Conservation (phyloP, 2,329 filamentous ascomycete species). For the Cercospora sp. region DNA sequence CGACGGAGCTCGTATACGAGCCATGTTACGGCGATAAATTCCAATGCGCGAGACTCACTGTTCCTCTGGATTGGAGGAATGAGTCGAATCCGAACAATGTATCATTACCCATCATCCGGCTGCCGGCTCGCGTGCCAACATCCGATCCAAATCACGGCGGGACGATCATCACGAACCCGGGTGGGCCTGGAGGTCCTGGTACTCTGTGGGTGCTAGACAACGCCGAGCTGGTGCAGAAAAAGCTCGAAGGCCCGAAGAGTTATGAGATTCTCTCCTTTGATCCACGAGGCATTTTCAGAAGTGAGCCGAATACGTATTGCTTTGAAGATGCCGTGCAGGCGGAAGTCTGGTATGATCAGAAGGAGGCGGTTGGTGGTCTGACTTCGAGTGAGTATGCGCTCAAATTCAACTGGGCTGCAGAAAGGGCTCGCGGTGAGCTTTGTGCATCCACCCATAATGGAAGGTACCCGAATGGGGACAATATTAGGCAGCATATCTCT, state of each 20-base stretch:
- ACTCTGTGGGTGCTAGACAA: constrained; percentile 24
- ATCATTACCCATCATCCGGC: constrained; percentile 47
- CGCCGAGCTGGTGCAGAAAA: constrained; percentile 20
- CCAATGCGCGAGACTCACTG: constrained; percentile 51
- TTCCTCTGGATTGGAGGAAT: constrained; percentile 47
- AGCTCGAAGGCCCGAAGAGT: constrained; percentile 35
- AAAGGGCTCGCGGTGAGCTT: constrained; percentile 38
- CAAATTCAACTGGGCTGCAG: constrained; percentile 41
- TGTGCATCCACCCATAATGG: constrained; percentile 36
- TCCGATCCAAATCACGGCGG: constrained; percentile 45
- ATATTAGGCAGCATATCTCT: constrained; percentile 38
- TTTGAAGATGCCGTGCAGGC: constrained; percentile 34
- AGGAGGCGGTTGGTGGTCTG: constrained; percentile 23
- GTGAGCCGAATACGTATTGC: constrained; percentile 40
- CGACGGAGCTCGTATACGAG: constrained; percentile 18
- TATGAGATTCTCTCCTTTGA: constrained; percentile 51
- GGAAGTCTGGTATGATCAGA: constrained; percentile 39
- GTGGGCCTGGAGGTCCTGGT: constrained; percentile 46
- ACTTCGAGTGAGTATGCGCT: constrained; percentile 25
- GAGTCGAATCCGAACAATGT: constrained; percentile 31
- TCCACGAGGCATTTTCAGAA: constrained; percentile 45
- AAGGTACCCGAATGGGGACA: constrained; percentile 34
- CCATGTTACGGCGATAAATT: constrained; percentile 47
- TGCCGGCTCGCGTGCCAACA: constrained; percentile 45
- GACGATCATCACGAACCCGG: constrained; percentile 46